Evolutionary conservation across 441 rosid genomes (phyloP).

Genomic region (Melastoma candidum): DNA sequence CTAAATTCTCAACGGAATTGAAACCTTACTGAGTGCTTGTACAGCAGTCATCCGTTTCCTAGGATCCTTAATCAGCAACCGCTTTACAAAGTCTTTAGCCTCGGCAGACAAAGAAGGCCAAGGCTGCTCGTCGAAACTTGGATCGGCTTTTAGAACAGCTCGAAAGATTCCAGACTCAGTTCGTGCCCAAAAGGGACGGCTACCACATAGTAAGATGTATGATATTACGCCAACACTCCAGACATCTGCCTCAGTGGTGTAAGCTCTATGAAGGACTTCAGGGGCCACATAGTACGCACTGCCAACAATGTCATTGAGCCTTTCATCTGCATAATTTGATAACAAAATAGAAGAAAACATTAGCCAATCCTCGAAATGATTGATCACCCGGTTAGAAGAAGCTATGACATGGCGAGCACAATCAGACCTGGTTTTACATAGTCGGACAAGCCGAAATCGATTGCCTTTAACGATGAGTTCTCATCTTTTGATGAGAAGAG

Average conservation of each 20-base stretch:
- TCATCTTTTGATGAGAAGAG: constrained; percentile 15
- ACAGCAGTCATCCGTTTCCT: constrained; percentile 17
- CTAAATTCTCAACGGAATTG: background rate
- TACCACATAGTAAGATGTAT: constrained; percentile 15
- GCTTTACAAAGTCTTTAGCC: constrained; percentile 14
- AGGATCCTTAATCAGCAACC: constrained; percentile 14
- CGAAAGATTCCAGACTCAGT: constrained; percentile 16
- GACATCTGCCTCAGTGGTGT: constrained; percentile 14
- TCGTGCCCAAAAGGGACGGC: constrained; percentile 18
- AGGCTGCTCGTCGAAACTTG: constrained; percentile 11
- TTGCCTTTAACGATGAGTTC: constrained; percentile 13
- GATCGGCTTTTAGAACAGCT: constrained; percentile 16
- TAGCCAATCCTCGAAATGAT: background rate
- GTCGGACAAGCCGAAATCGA: constrained; percentile 17
- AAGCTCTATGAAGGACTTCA: constrained; percentile 16
- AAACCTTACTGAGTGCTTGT: constrained; percentile 13
- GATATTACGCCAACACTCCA: constrained; percentile 15
- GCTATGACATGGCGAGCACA: background rate
- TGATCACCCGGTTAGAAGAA: background rate
- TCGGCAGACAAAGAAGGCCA: constrained; percentile 13
- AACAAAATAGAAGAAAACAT: constrained; percentile 1
- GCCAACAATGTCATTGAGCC: constrained; percentile 15
- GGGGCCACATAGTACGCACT: constrained; percentile 16
- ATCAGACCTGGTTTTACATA: constrained; percentile 12
- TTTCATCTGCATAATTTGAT: constrained; percentile 9